Percentiles rank a stretch among this genome's conserved stretches.
These are phyloP conservation scores for Hymenoscyphus scutula DNA, from an alignment of 2,329 filamentous ascomycete species.

Conservation along the genomic window DNA sequence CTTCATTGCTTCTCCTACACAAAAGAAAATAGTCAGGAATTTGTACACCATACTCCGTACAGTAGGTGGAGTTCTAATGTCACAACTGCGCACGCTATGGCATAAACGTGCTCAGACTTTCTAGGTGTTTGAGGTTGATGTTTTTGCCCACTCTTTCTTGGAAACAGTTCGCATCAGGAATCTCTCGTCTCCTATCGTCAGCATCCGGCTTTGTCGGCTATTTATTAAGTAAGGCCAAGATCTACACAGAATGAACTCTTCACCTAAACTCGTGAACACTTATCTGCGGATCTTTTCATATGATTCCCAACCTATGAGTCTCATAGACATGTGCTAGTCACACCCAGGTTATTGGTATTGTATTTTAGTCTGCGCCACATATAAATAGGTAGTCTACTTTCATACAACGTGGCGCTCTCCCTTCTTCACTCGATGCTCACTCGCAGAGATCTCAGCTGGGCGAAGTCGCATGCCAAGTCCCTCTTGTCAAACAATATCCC, in stretches of 20 bases:
- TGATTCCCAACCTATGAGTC: neutral
- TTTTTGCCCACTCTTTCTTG: neutral
- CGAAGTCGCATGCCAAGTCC: neutral
- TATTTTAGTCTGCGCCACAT: too few relatives aligned
- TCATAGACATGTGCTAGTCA: neutral
- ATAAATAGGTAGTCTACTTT: too few relatives aligned
- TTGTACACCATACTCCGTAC: neutral
- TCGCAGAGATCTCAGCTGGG: neutral
- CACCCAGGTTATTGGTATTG: too few relatives aligned
- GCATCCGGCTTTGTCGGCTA: too few relatives aligned
- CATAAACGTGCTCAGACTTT: conserved; percentile 8
- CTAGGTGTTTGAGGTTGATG: conserved; percentile 2
- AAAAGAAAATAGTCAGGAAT: neutral
- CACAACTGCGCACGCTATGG: conserved; percentile 4
- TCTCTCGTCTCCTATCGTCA: neutral
- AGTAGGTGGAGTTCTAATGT: neutral
- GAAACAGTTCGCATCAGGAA: neutral
- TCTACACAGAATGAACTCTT: neutral
- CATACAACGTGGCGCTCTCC: neutral
- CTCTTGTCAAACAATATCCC: neutral
- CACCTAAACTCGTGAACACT: neutral
- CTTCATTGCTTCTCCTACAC: neutral
- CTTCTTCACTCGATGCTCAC: neutral
- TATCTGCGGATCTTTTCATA: neutral
- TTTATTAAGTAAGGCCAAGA: neutral